These are phyloP conservation scores for Picea mariana DNA, from an alignment of 83 land plant species.

Conservation along the genomic window DNA sequence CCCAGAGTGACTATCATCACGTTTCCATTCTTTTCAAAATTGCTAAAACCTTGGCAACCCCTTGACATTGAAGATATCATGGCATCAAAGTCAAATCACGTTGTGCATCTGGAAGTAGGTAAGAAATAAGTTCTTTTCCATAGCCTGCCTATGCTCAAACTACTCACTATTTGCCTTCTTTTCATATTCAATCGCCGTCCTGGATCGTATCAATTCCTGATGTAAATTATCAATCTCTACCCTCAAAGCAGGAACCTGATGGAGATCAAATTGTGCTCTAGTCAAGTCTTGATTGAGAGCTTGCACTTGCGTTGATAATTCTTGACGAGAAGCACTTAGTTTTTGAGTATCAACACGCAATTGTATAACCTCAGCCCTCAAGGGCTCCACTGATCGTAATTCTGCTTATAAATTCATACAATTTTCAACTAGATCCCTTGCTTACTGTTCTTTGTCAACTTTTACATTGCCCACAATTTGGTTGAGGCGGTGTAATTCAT, in stretches of 20 bases:
- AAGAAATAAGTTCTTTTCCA: slow-evolving; percentile 83
- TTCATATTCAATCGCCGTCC: slow-evolving; percentile 79
- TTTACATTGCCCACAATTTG: slow-evolving; percentile 31
- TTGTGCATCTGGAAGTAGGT: too few species aligned
- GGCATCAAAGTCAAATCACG: too few species aligned
- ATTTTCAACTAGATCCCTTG: slow-evolving; percentile 60
- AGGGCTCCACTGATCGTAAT: slow-evolving; percentile 52
- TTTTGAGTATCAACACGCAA: slow-evolving; percentile 52
- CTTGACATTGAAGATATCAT: too few species aligned
- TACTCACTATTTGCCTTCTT: slow-evolving; percentile 80
- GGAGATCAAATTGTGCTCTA: slow-evolving; percentile 48
- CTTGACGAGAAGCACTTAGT: slow-evolving; percentile 40
- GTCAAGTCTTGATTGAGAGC: slow-evolving; percentile 54
- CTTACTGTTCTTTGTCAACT: slow-evolving; percentile 50
- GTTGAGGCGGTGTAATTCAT: slow-evolving; percentile 48
- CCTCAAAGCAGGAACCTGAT: slow-evolving; percentile 50
- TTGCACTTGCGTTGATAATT: slow-evolving; percentile 53
- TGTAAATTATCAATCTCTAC: slow-evolving; percentile 56
- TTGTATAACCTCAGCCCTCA: slow-evolving; percentile 46
- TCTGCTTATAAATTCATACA: slow-evolving; percentile 58
- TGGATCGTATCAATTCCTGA: slow-evolving; percentile 66
- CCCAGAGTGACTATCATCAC: too few species aligned
- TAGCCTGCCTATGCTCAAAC: slow-evolving; percentile 70
- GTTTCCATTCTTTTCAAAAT: too few species aligned
- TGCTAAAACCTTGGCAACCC: too few species aligned